Evolutionary conservation across 176 grass and related monocot genomes (phyloP), one percentile per base, ranked within the genome.

Genomic region (Pontederia crassipes): DNA sequence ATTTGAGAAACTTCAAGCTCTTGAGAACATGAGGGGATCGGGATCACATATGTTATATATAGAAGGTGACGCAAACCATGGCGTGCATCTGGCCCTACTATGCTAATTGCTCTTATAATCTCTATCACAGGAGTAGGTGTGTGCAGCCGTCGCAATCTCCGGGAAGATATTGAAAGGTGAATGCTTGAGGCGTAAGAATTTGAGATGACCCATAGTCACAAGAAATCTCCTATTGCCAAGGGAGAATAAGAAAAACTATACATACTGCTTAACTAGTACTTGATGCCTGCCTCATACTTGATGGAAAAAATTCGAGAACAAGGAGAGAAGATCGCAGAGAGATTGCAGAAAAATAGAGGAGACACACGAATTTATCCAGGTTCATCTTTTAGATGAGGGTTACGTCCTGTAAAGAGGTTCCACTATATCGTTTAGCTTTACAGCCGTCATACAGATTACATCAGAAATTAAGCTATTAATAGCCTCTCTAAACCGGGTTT

Each of bases 1-100:
- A 54, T 54, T 27, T 60, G 20, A 35, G 11, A 60, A 14, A 10
- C 58, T 76, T 67, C 61, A 77, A 56, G 51, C 70, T 53, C 65
- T 56, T 47, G 57, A 40, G 49, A 56, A 35, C 9, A 8, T 55
- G 62, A 70, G 49, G 49, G 49, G 49, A 49, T 54, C 49, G 29
- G 77, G 28, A 49, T 32, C 62, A 55, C 55, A 28, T 6, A 28
- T 20, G 2, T 28, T 69, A 61, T 70, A 63, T 60, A 70, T 62
- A 70, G 65, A 52, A 49, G 69, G 1, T 20, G 66, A 17, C 28
- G n/a, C 52, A 48, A 28, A 16, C 9, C 28, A 26, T 45, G 51
- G 51, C 51, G 7, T 7, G 9, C n/a, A 60, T 24, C 28, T n/a
- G 58, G 26, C 11, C 51, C 51, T 53, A 53, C 51, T 12, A 53